Percentiles rank a stretch among this genome's conserved stretches.
phyloP scores from a whole-genome alignment of 1,284 basidiomycete genomes.

The Cutaneotrichosporon mucoides region DNA sequence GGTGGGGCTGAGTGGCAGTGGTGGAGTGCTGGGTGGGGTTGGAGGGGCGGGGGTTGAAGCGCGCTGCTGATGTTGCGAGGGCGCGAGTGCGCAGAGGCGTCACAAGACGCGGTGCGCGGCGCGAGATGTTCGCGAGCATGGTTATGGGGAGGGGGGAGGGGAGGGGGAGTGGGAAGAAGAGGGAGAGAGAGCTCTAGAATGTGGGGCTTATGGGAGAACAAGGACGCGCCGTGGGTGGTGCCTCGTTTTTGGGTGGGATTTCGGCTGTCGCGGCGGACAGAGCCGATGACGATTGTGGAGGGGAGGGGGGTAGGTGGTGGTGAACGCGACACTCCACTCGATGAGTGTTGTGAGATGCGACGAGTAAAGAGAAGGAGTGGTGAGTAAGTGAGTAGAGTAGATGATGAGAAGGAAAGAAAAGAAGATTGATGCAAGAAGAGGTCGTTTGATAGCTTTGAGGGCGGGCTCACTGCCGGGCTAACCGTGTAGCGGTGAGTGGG shows the following conservation, averaged over 20 bases:
- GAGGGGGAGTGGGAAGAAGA: conserved; percentile 1
- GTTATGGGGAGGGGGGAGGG: not conserved
- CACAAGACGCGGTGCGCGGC: conserved; percentile 14
- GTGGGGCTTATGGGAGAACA: not conserved
- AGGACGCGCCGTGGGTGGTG: not conserved
- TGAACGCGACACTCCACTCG: not conserved
- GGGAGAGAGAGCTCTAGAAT: not conserved
- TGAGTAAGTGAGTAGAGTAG: conserved; percentile 9
- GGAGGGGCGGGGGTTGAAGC: conserved; percentile 22
- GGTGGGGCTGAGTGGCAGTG: conserved; percentile 45
- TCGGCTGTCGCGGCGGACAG: not conserved
- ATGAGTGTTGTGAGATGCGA: not conserved
- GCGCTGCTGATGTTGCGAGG: conserved; percentile 19
- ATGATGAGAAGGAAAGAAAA: conserved; percentile 9
- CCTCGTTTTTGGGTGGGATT: not conserved
- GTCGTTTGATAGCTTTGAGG: too few relatives aligned
- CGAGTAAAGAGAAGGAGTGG: not conserved
- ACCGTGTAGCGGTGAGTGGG: too few relatives aligned
- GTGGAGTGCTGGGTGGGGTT: conserved; percentile 29
- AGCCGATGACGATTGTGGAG: not conserved
- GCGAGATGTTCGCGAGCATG: conserved; percentile 18
- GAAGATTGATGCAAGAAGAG: too few relatives aligned
- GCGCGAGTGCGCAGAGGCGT: conserved; percentile 17
- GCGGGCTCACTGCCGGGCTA: too few relatives aligned
- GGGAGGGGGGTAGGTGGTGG: not conserved